Percentiles rank a stretch among this genome's conserved stretches.
phyloP scores from a whole-genome alignment of 495 filamentous ascomycete species.

The Aspergillus saccharolyticus region DNA sequence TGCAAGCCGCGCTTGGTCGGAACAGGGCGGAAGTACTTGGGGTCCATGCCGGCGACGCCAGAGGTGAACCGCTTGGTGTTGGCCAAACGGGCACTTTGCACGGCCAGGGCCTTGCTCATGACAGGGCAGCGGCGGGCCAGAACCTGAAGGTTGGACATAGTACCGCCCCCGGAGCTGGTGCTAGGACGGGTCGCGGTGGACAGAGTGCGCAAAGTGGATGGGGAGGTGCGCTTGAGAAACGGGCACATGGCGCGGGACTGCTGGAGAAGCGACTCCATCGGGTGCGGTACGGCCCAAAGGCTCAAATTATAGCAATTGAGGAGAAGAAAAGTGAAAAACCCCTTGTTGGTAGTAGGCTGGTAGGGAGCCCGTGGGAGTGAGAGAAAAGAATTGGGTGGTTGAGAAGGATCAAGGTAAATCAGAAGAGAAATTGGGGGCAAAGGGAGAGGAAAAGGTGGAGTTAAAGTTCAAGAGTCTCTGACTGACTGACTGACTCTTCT shows the following conservation, averaged over 20 bases:
- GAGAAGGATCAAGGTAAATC: too few species aligned
- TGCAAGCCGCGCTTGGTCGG: conserved; percentile 68
- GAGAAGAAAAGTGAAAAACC: neutral
- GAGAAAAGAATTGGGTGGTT: neutral
- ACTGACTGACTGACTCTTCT: too few species aligned
- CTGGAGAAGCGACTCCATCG: conserved; percentile 89
- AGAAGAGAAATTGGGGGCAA: too few species aligned
- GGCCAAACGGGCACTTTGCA: conserved; percentile 66
- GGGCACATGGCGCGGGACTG: conserved; percentile 95
- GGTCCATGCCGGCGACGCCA: conserved; percentile 29
- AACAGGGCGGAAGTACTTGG: conserved; percentile 32
- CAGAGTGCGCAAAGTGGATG: conserved; percentile 80
- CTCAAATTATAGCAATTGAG: conserved; percentile 1
- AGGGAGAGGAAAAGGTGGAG: too few species aligned
- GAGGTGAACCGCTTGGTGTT: conserved; percentile 44
- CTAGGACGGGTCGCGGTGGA: conserved; percentile 70
- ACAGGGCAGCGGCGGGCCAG: conserved; percentile 93
- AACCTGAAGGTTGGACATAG: conserved; percentile 95
- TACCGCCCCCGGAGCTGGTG: conserved; percentile 73
- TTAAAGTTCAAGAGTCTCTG: too few species aligned
- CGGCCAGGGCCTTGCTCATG: conserved; percentile 94
- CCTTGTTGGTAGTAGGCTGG: neutral
- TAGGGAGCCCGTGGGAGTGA: too few species aligned
- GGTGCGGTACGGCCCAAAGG: conserved; percentile 11
- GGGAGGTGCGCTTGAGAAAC: conserved; percentile 91